Percentiles rank a stretch among this genome's conserved stretches.
Evolutionary conservation across 164 flowering plant species (phyloP).

Genomic region (Sextonia rubra): DNA sequence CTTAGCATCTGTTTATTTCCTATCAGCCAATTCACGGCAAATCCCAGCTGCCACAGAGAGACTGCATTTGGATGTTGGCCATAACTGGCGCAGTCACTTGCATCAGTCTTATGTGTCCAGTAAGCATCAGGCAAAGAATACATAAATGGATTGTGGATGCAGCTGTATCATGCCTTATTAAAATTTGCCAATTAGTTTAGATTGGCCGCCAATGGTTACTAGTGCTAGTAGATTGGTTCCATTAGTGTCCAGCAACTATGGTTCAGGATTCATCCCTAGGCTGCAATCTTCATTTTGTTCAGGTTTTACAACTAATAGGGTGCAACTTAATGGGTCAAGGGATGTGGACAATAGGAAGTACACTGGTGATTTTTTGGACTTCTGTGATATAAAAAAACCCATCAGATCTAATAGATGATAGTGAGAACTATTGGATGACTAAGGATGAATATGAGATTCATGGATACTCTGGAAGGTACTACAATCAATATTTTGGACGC

Average conservation of each 20-base stretch:
- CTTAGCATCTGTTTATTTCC: slow-evolving; percentile 49
- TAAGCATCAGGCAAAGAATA: slow-evolving; percentile 54
- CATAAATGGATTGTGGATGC: slow-evolving; percentile 46
- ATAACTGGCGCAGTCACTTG: slow-evolving; percentile 62
- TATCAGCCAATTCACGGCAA: slow-evolving; percentile 45
- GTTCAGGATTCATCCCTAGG: slow-evolving; percentile 58
- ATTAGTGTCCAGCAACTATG: slow-evolving; percentile 60
- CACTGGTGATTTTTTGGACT: slow-evolving; percentile 47
- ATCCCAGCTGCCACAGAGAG: slow-evolving; percentile 86
- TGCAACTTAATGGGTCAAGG: slow-evolving; percentile 36
- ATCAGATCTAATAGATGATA: slow-evolving; percentile 56
- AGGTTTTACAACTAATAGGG: slow-evolving; percentile 34
- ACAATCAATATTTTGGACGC: slow-evolving; percentile 90
- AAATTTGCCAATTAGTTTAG: slow-evolving; percentile 66
- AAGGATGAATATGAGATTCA: slow-evolving; percentile 85
- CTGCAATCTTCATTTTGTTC: slow-evolving; percentile 48
- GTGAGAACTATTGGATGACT: slow-evolving; percentile 67
- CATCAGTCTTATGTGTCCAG: slow-evolving; percentile 56
- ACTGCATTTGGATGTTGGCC: slow-evolving; percentile 89
- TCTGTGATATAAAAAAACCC: slow-evolving; percentile 35
- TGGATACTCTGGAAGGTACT: slow-evolving; percentile 72
- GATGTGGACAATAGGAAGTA: slow-evolving; percentile 55
- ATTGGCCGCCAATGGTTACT: slow-evolving; percentile 85
- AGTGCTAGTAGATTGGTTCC: slow-evolving; percentile 47
- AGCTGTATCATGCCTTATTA: slow-evolving; percentile 40